A percentile compares a stretch with the other conserved stretches of the same genome.
Conservation (phyloP, 2,329 filamentous ascomycete species). For the Penicillium capsulatum region DNA sequence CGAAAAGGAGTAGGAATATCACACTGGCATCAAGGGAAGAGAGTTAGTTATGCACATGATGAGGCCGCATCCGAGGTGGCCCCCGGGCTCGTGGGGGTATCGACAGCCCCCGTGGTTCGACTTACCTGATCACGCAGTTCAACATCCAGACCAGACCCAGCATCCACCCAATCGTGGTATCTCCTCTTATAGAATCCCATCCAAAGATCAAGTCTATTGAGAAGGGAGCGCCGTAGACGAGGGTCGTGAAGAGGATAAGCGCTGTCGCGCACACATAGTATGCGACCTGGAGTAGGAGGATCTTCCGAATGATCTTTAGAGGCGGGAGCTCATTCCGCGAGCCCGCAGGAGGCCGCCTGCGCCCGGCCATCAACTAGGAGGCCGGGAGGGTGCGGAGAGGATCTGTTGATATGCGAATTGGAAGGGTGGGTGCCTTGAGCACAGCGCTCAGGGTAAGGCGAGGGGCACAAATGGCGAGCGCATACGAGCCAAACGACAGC, state of each 20-base stretch:
- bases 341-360: conserved; percentile 60
- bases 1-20: conserved; percentile 74
- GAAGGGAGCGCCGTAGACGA: conserved; percentile 61
- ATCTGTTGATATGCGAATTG: not conserved
- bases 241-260: conserved; percentile 63
- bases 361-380: conserved; percentile 37
- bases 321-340: conserved; percentile 64
- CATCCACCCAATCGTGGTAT: conserved; percentile 68
- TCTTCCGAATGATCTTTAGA: conserved; percentile 63
- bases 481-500: conserved; percentile 5
- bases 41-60: not conserved
- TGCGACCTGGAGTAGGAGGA: conserved; percentile 59
- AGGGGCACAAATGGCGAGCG: not conserved
- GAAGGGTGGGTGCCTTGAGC: not conserved
- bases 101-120: too few species aligned
- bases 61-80: not conserved
- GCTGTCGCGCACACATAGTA: conserved; percentile 61
- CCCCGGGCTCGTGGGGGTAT: too few species aligned
- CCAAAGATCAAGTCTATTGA: conserved; percentile 57
- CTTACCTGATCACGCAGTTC: conserved; percentile 61
- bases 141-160: conserved; percentile 64
- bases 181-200: conserved; percentile 61
- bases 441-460: not conserved
- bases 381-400: conserved; percentile 4
- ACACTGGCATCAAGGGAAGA: conserved; percentile 54